Percentiles rank a stretch among this genome's conserved stretches.
Conservation (phyloP, 169 alveolate species). For the Plasmodium reichenowi region DNA sequence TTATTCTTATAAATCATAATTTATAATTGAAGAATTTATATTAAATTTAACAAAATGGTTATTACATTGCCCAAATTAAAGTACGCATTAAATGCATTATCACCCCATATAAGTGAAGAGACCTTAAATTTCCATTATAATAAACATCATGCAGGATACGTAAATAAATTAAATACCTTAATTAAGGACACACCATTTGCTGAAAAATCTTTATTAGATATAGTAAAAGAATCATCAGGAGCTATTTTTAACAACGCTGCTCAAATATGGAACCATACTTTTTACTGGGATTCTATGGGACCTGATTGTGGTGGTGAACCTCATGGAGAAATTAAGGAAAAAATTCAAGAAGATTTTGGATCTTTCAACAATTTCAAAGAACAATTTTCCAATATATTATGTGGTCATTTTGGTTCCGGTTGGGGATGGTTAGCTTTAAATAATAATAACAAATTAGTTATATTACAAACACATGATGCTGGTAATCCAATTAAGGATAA, state of each 20-base stretch:
- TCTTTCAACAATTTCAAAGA: conserved; percentile 88
- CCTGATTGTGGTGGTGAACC: conserved; percentile 94
- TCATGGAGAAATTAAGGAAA: conserved; percentile 86
- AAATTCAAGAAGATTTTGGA: conserved; percentile 91
- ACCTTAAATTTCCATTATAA: conserved; percentile 95
- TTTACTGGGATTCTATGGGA: conserved; percentile 94
- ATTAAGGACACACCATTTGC: conserved; percentile 38
- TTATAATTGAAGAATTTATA: neutral
- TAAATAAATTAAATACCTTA: conserved; percentile 88
- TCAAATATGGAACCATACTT: conserved; percentile 95
- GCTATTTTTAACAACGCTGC: conserved; percentile 93
- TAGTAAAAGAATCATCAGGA: conserved; percentile 84
- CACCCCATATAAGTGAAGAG: conserved; percentile 95
- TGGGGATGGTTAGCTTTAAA: conserved; percentile 98
- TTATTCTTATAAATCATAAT: neutral
- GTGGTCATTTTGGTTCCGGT: conserved; percentile 97
- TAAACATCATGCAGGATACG: conserved; percentile 96
- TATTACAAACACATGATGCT: conserved; percentile 93
- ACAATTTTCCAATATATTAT: conserved; percentile 88
- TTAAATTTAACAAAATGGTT: conserved; percentile 78
- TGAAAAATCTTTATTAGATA: conserved; percentile 81
- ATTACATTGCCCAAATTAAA: conserved; percentile 94
- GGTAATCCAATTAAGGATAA: conserved; percentile 92
- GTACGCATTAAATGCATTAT: conserved; percentile 92
- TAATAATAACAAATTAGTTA: conserved; percentile 91